Evolutionary conservation across 1,139 yeast species (phyloP).

Genomic region (Kodamaea arcana): DNA sequence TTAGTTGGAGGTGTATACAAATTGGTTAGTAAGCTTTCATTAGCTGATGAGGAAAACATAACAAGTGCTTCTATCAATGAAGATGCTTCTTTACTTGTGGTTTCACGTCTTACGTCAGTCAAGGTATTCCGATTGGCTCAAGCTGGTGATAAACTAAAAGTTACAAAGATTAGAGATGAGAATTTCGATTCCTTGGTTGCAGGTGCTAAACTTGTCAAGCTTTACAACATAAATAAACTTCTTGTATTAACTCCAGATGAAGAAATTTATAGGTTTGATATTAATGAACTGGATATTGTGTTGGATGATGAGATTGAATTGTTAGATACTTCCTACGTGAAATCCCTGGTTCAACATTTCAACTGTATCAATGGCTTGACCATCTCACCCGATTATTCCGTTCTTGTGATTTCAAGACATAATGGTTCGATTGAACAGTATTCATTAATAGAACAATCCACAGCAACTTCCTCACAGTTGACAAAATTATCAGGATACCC

Average conservation of each 20-base stretch:
- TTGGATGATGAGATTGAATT: conserved; percentile 41
- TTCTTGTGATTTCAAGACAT: conserved; percentile 54
- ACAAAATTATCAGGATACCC: conserved; percentile 57
- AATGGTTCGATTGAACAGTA: conserved; percentile 64
- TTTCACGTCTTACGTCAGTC: conserved; percentile 65
- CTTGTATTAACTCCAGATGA: conserved; percentile 63
- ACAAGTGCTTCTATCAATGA: conserved; percentile 64
- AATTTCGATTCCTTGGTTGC: conserved; percentile 37
- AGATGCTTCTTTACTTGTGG: conserved; percentile 64
- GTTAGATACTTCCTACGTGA: conserved; percentile 18
- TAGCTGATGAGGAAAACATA: conserved; percentile 80
- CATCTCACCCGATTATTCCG: conserved; percentile 40
- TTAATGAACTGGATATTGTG: conserved; percentile 22
- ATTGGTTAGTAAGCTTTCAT: conserved; percentile 60
- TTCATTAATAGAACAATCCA: conserved; percentile 16
- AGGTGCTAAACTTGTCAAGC: conserved; percentile 58
- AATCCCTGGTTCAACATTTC: conserved; percentile 27
- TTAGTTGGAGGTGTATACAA: conserved; percentile 35
- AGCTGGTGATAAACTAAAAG: conserved; percentile 37
- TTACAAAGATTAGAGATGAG: conserved; percentile 52
- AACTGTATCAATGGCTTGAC: conserved; percentile 49
- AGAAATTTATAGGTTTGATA: conserved; percentile 50
- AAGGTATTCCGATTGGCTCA: conserved; percentile 60
- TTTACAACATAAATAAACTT: conserved; percentile 41
- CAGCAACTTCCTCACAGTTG: conserved; percentile 21